Base-by-base conservation (phyloP, 805 yeast genomes). In the Wickerhamomyces sydowiorum region DNA sequence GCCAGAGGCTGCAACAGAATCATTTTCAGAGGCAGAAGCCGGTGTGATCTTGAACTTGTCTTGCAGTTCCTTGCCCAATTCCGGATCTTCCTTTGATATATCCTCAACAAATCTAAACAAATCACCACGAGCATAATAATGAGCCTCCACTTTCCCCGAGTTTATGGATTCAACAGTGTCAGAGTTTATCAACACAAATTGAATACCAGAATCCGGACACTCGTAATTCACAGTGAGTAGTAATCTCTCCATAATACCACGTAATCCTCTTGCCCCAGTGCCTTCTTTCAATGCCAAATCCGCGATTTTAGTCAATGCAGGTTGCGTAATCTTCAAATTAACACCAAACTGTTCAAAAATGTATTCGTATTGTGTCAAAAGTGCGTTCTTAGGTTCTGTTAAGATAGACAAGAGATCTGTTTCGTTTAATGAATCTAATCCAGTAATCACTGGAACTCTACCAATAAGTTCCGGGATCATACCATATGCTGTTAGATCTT, bases 401-500 rank as follows among this genome's bases (percentile, higher is more conserved):
- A 78, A 52, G 30, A 78, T 75, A n/a, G 72, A 62, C 31, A 65
- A 65, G 19, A 78, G 54, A 48, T 78, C 78, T 0, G 59, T 53
- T 38, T 64, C 65, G 15, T 71, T 60, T 31, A 78, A 56, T 5
- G 77, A 70, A 36, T 68, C 66, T 35, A 78, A 52, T 1, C 77
- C 70, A 0, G 81, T 69, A 3, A 77, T 63, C 2, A 75, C 62
- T 2, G 84, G 83, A 10, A 78, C 74, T 47, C 84, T 63, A 5
- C 84, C 84, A 19, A 78, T 64, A 4, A 78, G 56, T 51, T 78
- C 84, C 1, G 84, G 83, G 25, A 78, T 77, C 54, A 78, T 48
- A 1, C 84, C 84, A 55, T 58, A 78, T 25, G 69, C 50, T 1
- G 70, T 69, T 25, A 78, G 52, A 49, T 78, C 83, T 32, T 69